Evolutionary conservation across 352 stramenopile species (phyloP), one percentile per base, ranked within the genome.

Genomic region (Phytophthora sp.): DNA sequence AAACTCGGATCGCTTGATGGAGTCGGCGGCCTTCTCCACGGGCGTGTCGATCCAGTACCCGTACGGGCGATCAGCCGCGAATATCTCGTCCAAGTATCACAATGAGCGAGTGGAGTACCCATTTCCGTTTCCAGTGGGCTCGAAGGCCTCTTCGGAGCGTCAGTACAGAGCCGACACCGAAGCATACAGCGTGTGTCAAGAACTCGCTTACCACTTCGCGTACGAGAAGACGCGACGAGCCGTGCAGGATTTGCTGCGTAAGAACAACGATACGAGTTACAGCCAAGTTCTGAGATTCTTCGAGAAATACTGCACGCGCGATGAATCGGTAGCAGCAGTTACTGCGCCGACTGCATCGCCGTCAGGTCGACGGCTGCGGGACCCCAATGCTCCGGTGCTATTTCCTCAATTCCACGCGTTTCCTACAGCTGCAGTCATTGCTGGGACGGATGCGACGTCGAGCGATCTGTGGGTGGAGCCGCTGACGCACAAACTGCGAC

Each of bases 401-500:
- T 79, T 89, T 35, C 69, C 81, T 11, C 56, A 71, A 31, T 73
- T 86, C 29, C 80, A 85, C 36, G 72, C 69, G 7, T 83, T 87
- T 29, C 83, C 83, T 0, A 86, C 79, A 1, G 87, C 80, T 15
- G 80, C 79, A 11, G 72, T 95, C 16, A 80, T 94, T 26, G 74
- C 84, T 30, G 87, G 87, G 4, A 80, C 79, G 0, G 87, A 95
- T 45, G 85, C 82, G 12, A 88, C 84, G 24, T 87, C 85, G 24
- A 91, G 81, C 54, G 83, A 91, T 29, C 67, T 94, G 47, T 95
- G 87, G 87, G 79, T 91, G 31, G 62, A 76, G 26, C 87, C 87
- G 27, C 58, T 95, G 3, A 83, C 70, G 50, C 86, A 81, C 20
- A 82, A 84, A 39, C 66, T 95, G 42, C 72, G 89, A 52, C 80